These are phyloP conservation scores for Candida maris DNA, from an alignment of 805 yeast genomes.

Conservation along the genomic window DNA sequence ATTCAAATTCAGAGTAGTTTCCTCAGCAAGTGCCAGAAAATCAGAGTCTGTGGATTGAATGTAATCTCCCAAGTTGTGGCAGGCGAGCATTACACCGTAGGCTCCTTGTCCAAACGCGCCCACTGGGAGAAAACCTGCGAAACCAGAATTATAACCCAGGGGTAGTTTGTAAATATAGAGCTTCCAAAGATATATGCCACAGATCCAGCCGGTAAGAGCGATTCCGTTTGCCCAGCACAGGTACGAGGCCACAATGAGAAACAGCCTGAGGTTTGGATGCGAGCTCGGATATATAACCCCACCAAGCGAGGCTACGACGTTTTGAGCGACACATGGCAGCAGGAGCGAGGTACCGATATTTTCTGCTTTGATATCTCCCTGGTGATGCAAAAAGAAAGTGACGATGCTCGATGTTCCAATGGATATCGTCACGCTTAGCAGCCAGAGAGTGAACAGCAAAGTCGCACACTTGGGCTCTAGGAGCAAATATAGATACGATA, in stretches of 20 bases:
- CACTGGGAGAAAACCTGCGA: background rate
- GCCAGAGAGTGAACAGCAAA: background rate
- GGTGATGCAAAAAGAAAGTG: background rate
- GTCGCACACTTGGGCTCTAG: background rate
- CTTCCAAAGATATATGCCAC: background rate
- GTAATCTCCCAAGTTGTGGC: background rate
- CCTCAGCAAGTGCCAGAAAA: background rate
- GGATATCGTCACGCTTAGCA: background rate
- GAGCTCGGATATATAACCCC: background rate
- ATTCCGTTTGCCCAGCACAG: background rate
- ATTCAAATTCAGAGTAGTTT: background rate
- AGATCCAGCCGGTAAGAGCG: background rate
- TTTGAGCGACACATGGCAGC: background rate
- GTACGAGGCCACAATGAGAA: background rate
- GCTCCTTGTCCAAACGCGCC: background rate
- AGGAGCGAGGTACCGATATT: background rate
- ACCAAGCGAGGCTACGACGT: background rate
- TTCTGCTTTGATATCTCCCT: background rate
- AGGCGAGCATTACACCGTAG: background rate
- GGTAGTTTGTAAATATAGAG: background rate
- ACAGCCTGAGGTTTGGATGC: background rate
- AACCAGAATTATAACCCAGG: background rate
- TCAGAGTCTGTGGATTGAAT: background rate
- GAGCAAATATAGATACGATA: background rate
- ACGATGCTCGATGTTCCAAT: background rate